Evolutionary conservation across 2,329 filamentous ascomycete species (phyloP), one percentile per base, ranked within the genome.

Genomic region (Cytospora chrysosperma): DNA sequence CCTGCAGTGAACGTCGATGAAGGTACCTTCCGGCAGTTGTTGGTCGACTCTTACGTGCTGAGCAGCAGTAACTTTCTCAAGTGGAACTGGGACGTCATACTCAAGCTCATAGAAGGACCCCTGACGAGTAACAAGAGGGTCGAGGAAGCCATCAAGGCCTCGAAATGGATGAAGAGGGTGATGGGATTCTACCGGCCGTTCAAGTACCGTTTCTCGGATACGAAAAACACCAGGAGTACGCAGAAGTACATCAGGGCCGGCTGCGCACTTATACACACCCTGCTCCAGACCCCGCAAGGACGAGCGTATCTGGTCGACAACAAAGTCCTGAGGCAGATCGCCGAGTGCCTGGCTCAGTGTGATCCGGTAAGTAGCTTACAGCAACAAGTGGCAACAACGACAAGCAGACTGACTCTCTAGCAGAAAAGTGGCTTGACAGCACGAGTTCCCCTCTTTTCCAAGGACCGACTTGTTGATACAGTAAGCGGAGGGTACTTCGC

Each of bases 171-270:
- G 70, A 97, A 98, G 78, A 85, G 96, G 12, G 83, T 99, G 63
- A 88, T 97, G 74, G 95, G 93, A 65, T 99, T 99, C 73, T 96
- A 97, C 73, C 86, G 95, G 13, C 95, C 95, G 0, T 99, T 99
- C 79, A 99, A 99, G 74, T 96, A 93, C 73, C 89, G 93, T 67
- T 99, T 98, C 71, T 92, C 93, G 0, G 91, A 96, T 69, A 85
- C 95, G 50, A 89, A 91, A 69, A 98, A 92, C 73, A 96, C 93
- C 0, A 91, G 95, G 66, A 92, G 90, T 60, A 97, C 96, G 62
- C 94, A 98, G 72, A 93, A 96, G 69, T 98, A 98, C 74, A 88
- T 99, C 54, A 87, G 89, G 68, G 91, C 91, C 24, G 95, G 95
- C 0, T 98, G 94, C 75, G 89, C 92, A 19, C 77, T 99, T 65